Percentiles rank a stretch among this genome's conserved stretches.
Conservation (phyloP, 768 basidiomycete genomes). For the Trametopsis cervina region DNA sequence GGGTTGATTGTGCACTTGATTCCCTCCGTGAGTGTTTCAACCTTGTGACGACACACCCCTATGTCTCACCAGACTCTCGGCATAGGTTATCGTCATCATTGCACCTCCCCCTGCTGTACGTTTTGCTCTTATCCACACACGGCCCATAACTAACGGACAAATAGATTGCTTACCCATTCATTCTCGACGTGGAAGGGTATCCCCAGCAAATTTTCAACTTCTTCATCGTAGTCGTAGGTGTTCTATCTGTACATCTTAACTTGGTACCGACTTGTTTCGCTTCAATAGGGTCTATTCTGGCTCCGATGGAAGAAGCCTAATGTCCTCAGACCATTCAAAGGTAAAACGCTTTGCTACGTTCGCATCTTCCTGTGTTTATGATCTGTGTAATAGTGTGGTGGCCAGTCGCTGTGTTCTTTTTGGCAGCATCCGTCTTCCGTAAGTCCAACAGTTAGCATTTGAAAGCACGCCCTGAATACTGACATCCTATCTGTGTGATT, state of each 20-base stretch:
- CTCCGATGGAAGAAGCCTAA: slow-evolving; percentile 45
- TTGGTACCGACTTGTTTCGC: neutral
- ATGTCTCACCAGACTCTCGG: too few relatives aligned
- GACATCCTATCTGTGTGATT: neutral
- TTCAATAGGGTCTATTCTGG: slow-evolving; percentile 44
- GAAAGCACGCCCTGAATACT: neutral
- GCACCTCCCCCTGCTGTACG: slow-evolving; percentile 41
- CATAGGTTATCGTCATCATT: slow-evolving; percentile 43
- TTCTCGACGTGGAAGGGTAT: slow-evolving; percentile 49
- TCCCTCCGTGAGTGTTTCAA: slow-evolving; percentile 34
- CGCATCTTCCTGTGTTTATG: neutral
- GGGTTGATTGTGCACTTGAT: slow-evolving; percentile 51
- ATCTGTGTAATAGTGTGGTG: slow-evolving; percentile 36
- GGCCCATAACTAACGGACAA: neutral
- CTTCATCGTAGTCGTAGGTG: slow-evolving; percentile 47
- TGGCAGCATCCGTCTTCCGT: slow-evolving; percentile 46
- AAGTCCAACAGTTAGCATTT: too few relatives aligned
- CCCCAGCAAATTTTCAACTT: slow-evolving; percentile 50
- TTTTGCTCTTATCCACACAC: neutral
- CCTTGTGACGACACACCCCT: neutral
- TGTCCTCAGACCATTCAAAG: slow-evolving; percentile 45
- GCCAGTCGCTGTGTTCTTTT: slow-evolving; percentile 48
- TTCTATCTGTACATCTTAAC: neutral
- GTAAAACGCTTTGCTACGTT: slow-evolving; percentile 19
- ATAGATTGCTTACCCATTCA: slow-evolving; percentile 46